Evolutionary conservation across 2,329 filamentous ascomycete species (phyloP).

Genomic region (Penicillium aurantiogriseum): DNA sequence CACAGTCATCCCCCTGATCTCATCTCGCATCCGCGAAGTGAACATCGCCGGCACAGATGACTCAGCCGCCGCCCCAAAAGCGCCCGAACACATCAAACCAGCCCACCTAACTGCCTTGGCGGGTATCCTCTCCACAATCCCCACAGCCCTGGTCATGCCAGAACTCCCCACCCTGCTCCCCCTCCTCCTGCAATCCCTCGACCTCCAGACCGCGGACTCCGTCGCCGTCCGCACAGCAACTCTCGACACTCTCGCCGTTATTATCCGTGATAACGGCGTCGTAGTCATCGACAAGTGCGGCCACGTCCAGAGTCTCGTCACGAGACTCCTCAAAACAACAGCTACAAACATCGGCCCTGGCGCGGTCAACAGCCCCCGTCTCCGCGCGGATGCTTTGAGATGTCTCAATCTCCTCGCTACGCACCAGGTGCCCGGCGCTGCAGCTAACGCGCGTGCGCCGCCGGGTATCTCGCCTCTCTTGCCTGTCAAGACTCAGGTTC

Average conservation of each 20-base stretch:
- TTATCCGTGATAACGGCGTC: conserved; percentile 58
- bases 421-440: conserved; percentile 24
- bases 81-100: conserved; percentile 48
- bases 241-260: conserved; percentile 57
- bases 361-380: conserved; percentile 26
- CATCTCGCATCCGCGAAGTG: conserved; percentile 50
- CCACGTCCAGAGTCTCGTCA: conserved; percentile 58
- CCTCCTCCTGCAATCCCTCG: conserved; percentile 62
- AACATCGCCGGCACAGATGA: conserved; percentile 38
- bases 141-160: conserved; percentile 59
- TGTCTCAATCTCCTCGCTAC: conserved; percentile 41
- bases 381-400: conserved; percentile 38
- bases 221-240: conserved; percentile 59
- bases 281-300: conserved; percentile 52
- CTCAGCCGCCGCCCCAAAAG: conserved; percentile 22
- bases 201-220: conserved; percentile 49
- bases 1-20: conserved; percentile 57
- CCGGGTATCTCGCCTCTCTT: conserved; percentile 49
- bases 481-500: conserved; percentile 56
- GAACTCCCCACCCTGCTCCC: conserved; percentile 58
- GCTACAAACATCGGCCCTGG: conserved; percentile 18
- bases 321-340: conserved; percentile 53
- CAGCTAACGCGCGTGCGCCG: conserved; percentile 25
- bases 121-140: conserved; percentile 59
- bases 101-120: conserved; percentile 64